A percentile compares a stretch with the other conserved stretches of the same genome.
Evolutionary conservation across 2,329 filamentous ascomycete species (phyloP).

Genomic region (Fusarium sp.): DNA sequence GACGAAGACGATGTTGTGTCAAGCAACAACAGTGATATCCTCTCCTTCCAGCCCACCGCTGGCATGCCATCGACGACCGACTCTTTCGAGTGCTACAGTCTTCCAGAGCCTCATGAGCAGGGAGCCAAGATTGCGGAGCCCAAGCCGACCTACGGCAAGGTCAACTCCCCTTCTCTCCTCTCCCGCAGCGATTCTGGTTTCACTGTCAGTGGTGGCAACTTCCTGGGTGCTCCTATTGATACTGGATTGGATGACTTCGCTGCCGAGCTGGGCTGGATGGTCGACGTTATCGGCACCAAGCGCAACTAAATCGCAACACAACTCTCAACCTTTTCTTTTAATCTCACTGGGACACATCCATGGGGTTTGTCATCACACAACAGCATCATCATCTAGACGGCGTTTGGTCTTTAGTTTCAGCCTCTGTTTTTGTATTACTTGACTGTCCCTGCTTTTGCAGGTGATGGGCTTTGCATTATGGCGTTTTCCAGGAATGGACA

Average conservation of each 20-base stretch:
- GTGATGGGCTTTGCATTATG: conserved; percentile 32
- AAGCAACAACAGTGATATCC: conserved; percentile 52
- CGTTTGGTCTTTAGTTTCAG: conserved; percentile 29
- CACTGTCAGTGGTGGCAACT: conserved; percentile 35
- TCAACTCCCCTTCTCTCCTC: conserved; percentile 44
- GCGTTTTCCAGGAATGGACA: conserved; percentile 28
- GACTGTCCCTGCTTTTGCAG: conserved; percentile 7
- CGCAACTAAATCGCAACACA: conserved; percentile 22
- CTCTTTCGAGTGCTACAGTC: conserved; percentile 57
- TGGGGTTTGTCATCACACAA: conserved; percentile 6
- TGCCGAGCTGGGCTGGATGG: conserved; percentile 65
- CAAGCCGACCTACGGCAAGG: conserved; percentile 36
- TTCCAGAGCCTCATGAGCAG: conserved; percentile 53
- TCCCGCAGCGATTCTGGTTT: conserved; percentile 34
- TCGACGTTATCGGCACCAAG: conserved; percentile 57
- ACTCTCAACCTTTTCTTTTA: background rate
- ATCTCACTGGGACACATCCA: conserved; percentile 16
- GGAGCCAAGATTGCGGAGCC: conserved; percentile 30
- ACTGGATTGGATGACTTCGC: conserved; percentile 56
- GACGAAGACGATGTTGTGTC: conserved; percentile 56
- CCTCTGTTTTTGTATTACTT: conserved; percentile 4
- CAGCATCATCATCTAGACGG: conserved; percentile 31
- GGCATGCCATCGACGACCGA: conserved; percentile 26
- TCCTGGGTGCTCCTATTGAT: conserved; percentile 52
- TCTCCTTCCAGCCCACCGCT: conserved; percentile 41